Base-by-base conservation (phyloP, 2,329 filamentous ascomycete species). In the Didymella lethalis region DNA sequence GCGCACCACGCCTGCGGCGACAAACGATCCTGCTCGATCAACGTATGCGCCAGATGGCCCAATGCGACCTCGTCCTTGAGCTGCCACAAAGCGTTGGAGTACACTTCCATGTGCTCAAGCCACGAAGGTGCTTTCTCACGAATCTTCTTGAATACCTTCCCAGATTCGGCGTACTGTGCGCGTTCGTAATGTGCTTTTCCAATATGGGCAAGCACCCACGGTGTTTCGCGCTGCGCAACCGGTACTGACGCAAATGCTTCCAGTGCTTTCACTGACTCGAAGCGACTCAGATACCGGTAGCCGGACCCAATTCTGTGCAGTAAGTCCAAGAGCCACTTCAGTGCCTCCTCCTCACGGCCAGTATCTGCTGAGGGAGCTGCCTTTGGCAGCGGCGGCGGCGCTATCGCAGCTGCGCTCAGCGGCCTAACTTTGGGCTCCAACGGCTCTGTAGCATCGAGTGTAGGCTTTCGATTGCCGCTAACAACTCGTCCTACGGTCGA, bases 81-180 rank as follows among this genome's bases (percentile, higher is more conserved):
- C 76, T 97, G 93, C 95, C 96, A 99, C n/a, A 99, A 84, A n/a
- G 96, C 90, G 0, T 95, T 99, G 14, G 94, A 98, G 78, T 97
- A 99, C 34, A 98, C 89, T 74, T 99, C 95, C 93, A 98, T 97
- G 72, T 97, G 93, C 73, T 96, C 90, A 44, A 96, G 83, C 4
- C 92, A 88, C 1, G 91, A 91, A 0, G 94, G 94, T 12, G 91
- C 89, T 66, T 95, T 83, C 31, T 89, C 86, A 49, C 92, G 88
- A 65, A 99, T 86, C 55, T 88, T 88, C 57, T 88, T 84, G 76
- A 97, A 99, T 70, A 89, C 90, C 64, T 90, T 92, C 74, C 97
- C 94, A 3, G 95, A 92, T 63, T 97, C 92, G 2, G 83, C 81
- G 73, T 98, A 97, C 65, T 90, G 86, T 10, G 90, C 90, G 74